Conservation (phyloP, 2,329 filamentous ascomycete genomes). For the Colletotrichum sp. region DNA sequence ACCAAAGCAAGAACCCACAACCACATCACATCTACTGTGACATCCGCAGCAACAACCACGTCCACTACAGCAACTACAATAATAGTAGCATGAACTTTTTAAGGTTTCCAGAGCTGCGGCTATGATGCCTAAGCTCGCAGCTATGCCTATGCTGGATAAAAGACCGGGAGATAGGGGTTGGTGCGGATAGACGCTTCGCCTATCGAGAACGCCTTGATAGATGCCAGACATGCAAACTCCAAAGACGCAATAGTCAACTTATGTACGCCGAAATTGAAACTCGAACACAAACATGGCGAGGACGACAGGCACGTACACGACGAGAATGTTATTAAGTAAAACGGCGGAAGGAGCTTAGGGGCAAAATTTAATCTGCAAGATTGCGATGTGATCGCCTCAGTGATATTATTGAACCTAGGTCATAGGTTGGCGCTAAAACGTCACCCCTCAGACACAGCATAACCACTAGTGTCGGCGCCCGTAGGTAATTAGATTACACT, state of each 20-base stretch:
- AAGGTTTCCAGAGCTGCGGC: neutral
- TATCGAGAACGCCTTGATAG: neutral
- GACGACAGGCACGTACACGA: neutral
- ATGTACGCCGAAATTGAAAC: neutral
- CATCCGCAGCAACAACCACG: neutral
- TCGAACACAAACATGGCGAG: rapidly evolving
- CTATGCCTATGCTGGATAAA: neutral
- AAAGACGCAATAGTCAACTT: neutral
- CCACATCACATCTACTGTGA: neutral
- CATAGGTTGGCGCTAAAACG: neutral
- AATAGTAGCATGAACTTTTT: neutral
- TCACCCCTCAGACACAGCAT: neutral
- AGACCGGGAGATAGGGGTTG: neutral
- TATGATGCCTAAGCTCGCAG: neutral
- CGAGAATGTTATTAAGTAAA: rapidly evolving
- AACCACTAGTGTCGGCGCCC: neutral
- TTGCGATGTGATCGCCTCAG: neutral
- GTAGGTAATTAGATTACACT: neutral
- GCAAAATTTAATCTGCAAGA: neutral
- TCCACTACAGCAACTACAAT: neutral
- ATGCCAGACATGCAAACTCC: neutral
- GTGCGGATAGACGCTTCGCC: neutral
- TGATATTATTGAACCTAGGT: neutral
- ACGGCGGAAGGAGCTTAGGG: neutral
- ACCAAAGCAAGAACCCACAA: rapidly evolving